Percentiles rank a stretch among this genome's conserved stretches.
Evolutionary conservation across 2,329 filamentous ascomycete genomes (phyloP).

Genomic region (Lasiodiplodia gonubiensis): DNA sequence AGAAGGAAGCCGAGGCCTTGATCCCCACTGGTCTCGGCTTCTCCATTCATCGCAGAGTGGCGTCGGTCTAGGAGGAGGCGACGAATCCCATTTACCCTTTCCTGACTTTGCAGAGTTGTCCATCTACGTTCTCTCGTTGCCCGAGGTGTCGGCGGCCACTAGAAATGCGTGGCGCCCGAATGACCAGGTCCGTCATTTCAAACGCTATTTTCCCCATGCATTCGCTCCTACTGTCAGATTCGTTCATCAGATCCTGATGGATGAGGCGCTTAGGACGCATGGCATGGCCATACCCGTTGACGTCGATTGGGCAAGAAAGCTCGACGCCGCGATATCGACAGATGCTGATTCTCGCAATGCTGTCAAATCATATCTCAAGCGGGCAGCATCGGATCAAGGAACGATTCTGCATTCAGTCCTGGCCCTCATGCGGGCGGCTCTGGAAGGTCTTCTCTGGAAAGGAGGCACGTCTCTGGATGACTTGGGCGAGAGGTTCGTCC

Average conservation of each 20-base stretch:
- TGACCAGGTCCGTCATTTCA: conserved; percentile 40
- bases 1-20: conserved; percentile 86
- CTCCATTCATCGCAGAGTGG: conserved; percentile 51
- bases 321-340: conserved; percentile 74
- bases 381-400: conserved; percentile 23
- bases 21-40: conserved; percentile 74
- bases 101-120: conserved; percentile 55
- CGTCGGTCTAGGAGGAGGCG: not conserved
- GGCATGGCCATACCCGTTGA: conserved; percentile 62
- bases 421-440: conserved; percentile 51
- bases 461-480: conserved; percentile 50
- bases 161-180: conserved; percentile 38
- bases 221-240: conserved; percentile 75
- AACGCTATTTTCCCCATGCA: conserved; percentile 52
- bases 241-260: conserved; percentile 65
- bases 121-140: conserved; percentile 51
- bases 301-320: conserved; percentile 81
- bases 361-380: conserved; percentile 58
- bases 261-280: conserved; percentile 58
- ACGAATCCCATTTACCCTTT: conserved; percentile 34
- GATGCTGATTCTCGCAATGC: conserved; percentile 68
- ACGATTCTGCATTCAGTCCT: conserved; percentile 41
- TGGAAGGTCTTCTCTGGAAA: conserved; percentile 51
- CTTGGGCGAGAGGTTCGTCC: conserved; percentile 58
- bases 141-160: conserved; percentile 40